Conservation (phyloP, 2,329 filamentous ascomycete genomes). For the Penicillium expansum region DNA sequence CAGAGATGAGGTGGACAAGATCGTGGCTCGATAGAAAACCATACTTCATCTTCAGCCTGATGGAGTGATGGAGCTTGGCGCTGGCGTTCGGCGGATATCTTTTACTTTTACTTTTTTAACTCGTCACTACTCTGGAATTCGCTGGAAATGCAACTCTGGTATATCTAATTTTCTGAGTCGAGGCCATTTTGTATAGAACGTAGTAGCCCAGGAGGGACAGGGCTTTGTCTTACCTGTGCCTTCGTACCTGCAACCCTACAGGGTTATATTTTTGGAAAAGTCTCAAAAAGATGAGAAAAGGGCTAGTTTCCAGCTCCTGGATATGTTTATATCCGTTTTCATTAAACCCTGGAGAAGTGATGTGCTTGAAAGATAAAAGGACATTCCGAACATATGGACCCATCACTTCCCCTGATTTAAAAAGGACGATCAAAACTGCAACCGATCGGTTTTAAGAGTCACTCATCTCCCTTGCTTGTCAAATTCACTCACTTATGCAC, state of each 20-base stretch:
- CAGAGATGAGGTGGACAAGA: slow-evolving; percentile 81
- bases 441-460: neutral
- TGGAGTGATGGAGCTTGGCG: neutral
- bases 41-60: neutral
- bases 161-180: neutral
- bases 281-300: neutral
- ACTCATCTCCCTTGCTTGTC: slow-evolving; percentile 19
- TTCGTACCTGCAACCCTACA: neutral
- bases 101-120: neutral
- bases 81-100: slow-evolving; percentile 1
- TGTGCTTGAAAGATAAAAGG: slow-evolving; percentile 6
- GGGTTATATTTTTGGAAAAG: neutral
- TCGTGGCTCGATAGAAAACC: slow-evolving; percentile 51
- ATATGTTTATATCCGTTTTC: neutral
- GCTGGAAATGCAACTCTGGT: neutral
- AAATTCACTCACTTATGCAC: neutral
- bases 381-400: slow-evolving; percentile 10
- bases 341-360: neutral
- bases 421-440: neutral
- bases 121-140: neutral
- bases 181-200: neutral
- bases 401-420: slow-evolving; percentile 5
- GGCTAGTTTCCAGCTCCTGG: neutral
- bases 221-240: neutral
- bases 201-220: neutral